These are phyloP conservation scores for Termitomyces sp. DNA, from an alignment of 768 basidiomycete species.

Conservation along the genomic window DNA sequence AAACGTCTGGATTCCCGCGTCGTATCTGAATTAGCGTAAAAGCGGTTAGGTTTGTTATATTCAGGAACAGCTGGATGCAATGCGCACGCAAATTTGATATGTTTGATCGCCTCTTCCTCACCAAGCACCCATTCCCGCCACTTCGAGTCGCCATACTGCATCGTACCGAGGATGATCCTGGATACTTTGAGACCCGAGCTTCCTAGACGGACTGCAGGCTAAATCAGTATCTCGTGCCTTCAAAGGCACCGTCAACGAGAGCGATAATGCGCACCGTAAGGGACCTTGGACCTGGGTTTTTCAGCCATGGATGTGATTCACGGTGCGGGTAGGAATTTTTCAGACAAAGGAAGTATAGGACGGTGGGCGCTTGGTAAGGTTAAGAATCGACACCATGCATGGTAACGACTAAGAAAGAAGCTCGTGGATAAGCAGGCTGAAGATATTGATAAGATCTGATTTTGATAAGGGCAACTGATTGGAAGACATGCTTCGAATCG, in stretches of 20 bases:
- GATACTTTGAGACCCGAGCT: constrained; percentile 61
- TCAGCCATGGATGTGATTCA: neutral
- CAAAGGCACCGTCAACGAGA: too few species aligned
- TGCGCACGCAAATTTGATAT: constrained; percentile 49
- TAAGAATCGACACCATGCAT: too few species aligned
- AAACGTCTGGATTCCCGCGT: constrained; percentile 62
- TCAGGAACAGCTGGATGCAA: neutral
- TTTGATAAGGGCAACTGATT: too few species aligned
- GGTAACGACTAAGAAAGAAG: too few species aligned
- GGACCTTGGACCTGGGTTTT: neutral
- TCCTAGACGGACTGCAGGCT: constrained; percentile 36
- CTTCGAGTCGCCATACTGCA: constrained; percentile 50
- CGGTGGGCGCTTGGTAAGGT: too few species aligned
- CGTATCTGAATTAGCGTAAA: constrained; percentile 16
- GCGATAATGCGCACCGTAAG: neutral
- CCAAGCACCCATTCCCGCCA: constrained; percentile 48
- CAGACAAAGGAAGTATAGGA: too few species aligned
- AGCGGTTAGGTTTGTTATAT: neutral
- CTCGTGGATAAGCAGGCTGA: too few species aligned
- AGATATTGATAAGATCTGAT: too few species aligned
- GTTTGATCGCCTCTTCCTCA: constrained; percentile 49
- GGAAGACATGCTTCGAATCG: too few species aligned
- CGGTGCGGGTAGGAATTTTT: too few species aligned
- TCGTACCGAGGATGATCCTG: constrained; percentile 60
- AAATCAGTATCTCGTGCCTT: neutral